Evolutionary conservation across 306 rosid species (phyloP).

Genomic region (Pyrus pyrifolia): DNA sequence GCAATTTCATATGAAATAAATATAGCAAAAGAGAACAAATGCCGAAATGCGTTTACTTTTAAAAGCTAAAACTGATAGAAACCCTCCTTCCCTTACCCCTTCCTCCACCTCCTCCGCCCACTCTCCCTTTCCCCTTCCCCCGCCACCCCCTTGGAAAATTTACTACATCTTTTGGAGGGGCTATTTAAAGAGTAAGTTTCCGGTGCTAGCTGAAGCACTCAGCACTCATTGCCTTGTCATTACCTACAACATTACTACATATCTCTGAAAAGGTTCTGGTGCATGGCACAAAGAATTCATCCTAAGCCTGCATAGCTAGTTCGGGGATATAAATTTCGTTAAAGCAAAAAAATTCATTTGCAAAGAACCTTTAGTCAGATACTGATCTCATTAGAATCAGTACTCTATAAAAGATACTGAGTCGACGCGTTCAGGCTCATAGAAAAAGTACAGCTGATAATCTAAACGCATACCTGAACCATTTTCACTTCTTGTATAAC

Average conservation of each 20-base stretch:
- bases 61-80: not conserved
- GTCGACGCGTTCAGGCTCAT: not conserved
- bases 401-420: not conserved
- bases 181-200: not conserved
- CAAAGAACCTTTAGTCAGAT: not conserved
- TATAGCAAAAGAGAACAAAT: not conserved
- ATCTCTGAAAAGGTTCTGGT: not conserved
- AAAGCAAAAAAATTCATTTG: not conserved
- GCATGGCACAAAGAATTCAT: not conserved
- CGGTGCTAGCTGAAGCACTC: not conserved
- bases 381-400: not conserved
- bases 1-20: not conserved
- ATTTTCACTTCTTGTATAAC: constrained; percentile 81
- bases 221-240: not conserved
- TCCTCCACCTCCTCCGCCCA: not conserved
- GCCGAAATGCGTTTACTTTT: not conserved
- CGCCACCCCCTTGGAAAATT: not conserved
- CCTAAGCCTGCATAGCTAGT: not conserved
- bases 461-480: constrained; percentile 53
- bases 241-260: not conserved
- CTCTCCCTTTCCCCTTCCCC: not conserved
- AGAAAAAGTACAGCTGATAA: not conserved
- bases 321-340: not conserved
- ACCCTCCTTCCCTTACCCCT: not conserved
- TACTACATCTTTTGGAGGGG: not conserved